Percentiles rank a stretch among this genome's conserved stretches.
These are phyloP conservation scores for Phytomonas francai DNA, from an alignment of 208 protist species.

Conservation along the genomic window DNA sequence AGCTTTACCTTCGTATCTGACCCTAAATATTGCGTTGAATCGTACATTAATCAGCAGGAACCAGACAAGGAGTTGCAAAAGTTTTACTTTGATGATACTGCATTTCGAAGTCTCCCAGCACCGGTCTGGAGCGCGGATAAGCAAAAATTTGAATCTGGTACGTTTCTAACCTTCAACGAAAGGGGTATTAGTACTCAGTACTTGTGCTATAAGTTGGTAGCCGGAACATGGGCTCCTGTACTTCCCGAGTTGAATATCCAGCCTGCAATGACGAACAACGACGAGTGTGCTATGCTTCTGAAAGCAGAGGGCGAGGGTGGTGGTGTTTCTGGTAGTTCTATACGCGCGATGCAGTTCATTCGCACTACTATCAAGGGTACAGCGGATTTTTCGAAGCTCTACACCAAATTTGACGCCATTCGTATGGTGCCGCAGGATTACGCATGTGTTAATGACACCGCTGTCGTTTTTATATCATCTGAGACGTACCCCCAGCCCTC, in stretches of 20 bases:
- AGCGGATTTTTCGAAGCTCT: slow-evolving; percentile 10
- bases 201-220: slow-evolving; percentile 67
- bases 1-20: slow-evolving; percentile 52
- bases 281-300: slow-evolving; percentile 16
- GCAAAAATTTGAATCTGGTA: neutral
- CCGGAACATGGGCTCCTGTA: slow-evolving; percentile 77
- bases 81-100: slow-evolving; percentile 53
- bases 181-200: slow-evolving; percentile 29
- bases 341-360: slow-evolving; percentile 81
- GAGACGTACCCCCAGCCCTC: slow-evolving; percentile 11
- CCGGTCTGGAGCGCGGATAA: slow-evolving; percentile 20
- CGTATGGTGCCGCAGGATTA: slow-evolving; percentile 54
- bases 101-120: slow-evolving; percentile 55
- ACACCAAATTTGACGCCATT: slow-evolving; percentile 30
- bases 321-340: slow-evolving; percentile 12
- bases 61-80: slow-evolving; percentile 28
- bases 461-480: slow-evolving; percentile 36
- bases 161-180: slow-evolving; percentile 16
- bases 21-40: slow-evolving; percentile 57
- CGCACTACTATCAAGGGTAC: slow-evolving; percentile 35
- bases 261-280: slow-evolving; percentile 24
- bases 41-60: slow-evolving; percentile 41
- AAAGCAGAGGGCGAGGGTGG: slow-evolving; percentile 10
- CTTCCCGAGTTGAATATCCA: slow-evolving; percentile 36
- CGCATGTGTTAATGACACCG: slow-evolving; percentile 47